Percentiles rank a stretch among this genome's conserved stretches.
phyloP scores from a whole-genome alignment of 176 grass and related monocot species.

The Aegilops speltoides region DNA sequence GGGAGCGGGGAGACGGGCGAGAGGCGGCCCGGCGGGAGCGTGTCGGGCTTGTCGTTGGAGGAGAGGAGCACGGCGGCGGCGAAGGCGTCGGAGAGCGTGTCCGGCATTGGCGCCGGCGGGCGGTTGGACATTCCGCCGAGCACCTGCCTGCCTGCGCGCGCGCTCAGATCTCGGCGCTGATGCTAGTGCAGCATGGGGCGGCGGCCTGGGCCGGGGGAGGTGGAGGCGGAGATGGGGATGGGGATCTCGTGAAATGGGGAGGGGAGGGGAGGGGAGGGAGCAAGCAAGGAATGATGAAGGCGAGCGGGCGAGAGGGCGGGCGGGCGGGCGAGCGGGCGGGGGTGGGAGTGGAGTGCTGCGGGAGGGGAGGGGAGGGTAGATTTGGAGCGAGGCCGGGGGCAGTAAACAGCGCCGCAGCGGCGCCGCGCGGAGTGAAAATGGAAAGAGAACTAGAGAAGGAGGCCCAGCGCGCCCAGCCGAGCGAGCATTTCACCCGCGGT shows the following conservation, averaged over 20 bases:
- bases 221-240: conserved; percentile 20
- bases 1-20: conserved; percentile 74
- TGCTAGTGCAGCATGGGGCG: conserved; percentile 43
- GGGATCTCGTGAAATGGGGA: conserved; percentile 49
- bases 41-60: conserved; percentile 70
- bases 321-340: not conserved
- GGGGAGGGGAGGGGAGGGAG: not conserved
- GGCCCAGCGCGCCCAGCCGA: not conserved
- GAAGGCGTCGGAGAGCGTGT: conserved; percentile 58
- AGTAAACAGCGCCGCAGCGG: not conserved
- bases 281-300: conserved; percentile 59
- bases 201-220: not conserved
- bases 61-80: conserved; percentile 57
- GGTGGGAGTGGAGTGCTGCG: conserved; percentile 1
- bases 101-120: conserved; percentile 42
- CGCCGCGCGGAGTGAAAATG: conserved; percentile 18
- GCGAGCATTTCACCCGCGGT: not conserved
- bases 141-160: not conserved
- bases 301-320: not conserved
- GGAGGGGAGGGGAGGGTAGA: conserved; percentile 42
- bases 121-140: conserved; percentile 59
- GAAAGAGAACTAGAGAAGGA: not conserved
- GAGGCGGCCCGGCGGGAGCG: conserved; percentile 48
- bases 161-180: not conserved
- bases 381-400: conserved; percentile 21